Base-by-base conservation (phyloP, 805 yeast genomes). In the Kluyveromyces siamensis region DNA sequence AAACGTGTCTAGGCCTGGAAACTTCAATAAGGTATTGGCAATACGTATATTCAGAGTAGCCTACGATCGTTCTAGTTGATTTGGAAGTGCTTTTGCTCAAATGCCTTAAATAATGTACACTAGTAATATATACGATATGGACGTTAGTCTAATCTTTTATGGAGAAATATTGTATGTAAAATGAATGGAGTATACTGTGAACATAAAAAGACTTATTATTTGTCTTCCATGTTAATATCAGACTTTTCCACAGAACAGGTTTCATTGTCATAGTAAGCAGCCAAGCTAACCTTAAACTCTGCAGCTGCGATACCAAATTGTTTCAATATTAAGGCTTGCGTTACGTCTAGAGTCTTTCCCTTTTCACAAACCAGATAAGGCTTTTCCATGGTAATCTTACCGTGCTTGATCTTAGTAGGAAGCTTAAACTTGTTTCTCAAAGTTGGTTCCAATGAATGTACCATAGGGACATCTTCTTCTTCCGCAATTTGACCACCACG, bases 391-490 rank as follows among this genome's bases (percentile, higher is more conserved):
- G 77, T 74, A 55, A 93, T 84, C 66, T 91, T 91, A 66, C 99
- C 99, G 46, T 82, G 76, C 62, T 84, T 85, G 55, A 93, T 85
- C 63, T 81, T 83, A 5, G 98, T 90, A 57, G 99, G 98, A 58
- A 93, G 79, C 64, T 91, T 90, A 56, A 81, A 81, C 64, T 85
- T 85, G 68, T 81, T 86, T 74, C 99, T 84, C 62, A 93, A 69
- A 39, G 96, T 87, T 60, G 89, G 87, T 69, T 93, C 99, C 71
- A 95, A 76, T 6, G 98, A 88, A 66, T 93, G 99, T 11, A 95
- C 84, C 86, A 93, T 83, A 58, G 97, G 96, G 18, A 93, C 89
- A 67, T 93, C 99, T 55, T 93, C 98, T 63, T 89, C 97, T 21
- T 66, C 70, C 30, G 96, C 76, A 46, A 90, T 72, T 69, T 87